Conservation (phyloP, 306 rosid species). For the Rosa persica region DNA sequence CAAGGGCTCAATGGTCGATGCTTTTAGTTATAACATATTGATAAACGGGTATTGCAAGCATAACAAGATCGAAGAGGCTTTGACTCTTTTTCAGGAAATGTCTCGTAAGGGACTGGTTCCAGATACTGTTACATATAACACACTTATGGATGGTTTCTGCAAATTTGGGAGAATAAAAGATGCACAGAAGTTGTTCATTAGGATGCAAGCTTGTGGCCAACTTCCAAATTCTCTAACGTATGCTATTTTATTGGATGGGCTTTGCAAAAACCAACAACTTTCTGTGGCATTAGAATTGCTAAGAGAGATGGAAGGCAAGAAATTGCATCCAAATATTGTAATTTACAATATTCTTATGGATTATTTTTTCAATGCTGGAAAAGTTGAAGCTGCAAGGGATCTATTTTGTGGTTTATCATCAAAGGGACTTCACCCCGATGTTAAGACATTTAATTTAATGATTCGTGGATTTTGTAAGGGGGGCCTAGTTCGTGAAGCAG, state of each 20-base stretch:
- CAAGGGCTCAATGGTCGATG: no score
- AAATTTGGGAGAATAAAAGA: not conserved
- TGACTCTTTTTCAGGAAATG: no score
- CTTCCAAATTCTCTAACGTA: not conserved
- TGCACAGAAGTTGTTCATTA: constrained; percentile 27
- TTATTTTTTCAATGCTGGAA: constrained; percentile 5
- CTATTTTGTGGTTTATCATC: constrained; percentile 8
- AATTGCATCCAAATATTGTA: not conserved
- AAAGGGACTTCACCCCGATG: constrained; percentile 16
- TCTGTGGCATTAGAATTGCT: constrained; percentile 1
- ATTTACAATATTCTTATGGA: constrained; percentile 10
- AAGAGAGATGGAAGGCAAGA: not conserved
- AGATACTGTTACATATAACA: constrained; percentile 16
- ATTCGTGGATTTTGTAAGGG: not conserved
- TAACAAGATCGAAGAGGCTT: no score
- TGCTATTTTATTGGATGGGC: not conserved
- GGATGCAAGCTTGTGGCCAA: no score
- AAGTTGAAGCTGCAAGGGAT: constrained; percentile 8
- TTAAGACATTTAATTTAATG: constrained; percentile 3
- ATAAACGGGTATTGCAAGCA: no score
- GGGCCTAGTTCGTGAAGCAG: not conserved
- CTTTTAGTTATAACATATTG: no score
- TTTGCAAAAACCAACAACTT: not conserved
- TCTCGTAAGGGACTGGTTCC: not conserved
- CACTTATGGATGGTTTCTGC: constrained; percentile 13